Evolutionary conservation across 129 eudicot species (phyloP), one percentile per base, ranked within the genome.

Genomic region (Artemisia annua): DNA sequence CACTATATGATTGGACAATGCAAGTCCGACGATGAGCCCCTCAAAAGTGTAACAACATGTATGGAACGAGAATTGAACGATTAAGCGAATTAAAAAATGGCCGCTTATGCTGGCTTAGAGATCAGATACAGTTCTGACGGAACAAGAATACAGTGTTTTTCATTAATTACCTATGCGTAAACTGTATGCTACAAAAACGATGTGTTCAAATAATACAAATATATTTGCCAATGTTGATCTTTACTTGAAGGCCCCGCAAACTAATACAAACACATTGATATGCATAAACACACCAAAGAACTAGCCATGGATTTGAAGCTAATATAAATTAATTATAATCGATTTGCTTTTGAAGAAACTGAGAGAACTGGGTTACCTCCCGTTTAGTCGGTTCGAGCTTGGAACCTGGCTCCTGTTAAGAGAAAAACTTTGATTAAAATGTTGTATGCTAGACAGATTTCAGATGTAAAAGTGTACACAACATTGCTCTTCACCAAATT

Each of bases 211-310:
- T 17, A 26, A n/a, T 61, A 73, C 55, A 60, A 60, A 49, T 72
- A 59, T 72, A 22, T 59, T 59, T 63, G 52, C 51, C 50, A 39
- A 73, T 50, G 54, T 63, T 74, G 24, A 63, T 63, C 63, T 74
- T 63, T 74, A 32, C 71, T 63, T 74, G 0, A 39, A 57, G 8
- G 67, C 60, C 30, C 4, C 48, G 11, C 48, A 59, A 17, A 63
- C 70, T 73, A 49, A 16, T 28, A 63, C 53, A 63, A 24, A 19
- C 7, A 74, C 11, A 52, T 63, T 30, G 71, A 63, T 0, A 6
- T 74, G 71, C 64, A 74, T 51, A 73, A 73, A 49, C 22, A 50
- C 32, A 73, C 62, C 70, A 63, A 30, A 73, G 71, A 63, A 74
- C 24, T 49, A 32, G 63, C 62, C 61, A 73, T 62, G 28, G 61